Evolutionary conservation across 345 rosid genomes (phyloP).

Genomic region (Cardamine chenopodiifolia): DNA sequence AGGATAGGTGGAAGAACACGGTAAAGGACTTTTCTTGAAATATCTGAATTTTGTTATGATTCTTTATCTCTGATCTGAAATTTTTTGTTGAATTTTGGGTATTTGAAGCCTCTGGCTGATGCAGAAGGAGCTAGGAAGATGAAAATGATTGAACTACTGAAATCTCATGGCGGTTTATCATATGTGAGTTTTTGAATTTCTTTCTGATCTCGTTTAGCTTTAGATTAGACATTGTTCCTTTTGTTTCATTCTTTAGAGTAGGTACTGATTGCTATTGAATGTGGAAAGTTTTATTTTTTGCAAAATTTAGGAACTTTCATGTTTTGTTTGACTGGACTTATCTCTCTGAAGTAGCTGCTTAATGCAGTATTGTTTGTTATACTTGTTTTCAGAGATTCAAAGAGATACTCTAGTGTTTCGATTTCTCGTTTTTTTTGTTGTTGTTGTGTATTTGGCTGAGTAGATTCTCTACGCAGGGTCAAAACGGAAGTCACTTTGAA

Average conservation of each 20-base stretch:
- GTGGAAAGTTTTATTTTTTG: neutral
- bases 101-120: constrained; percentile 89
- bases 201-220: constrained; percentile 1
- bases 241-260: constrained; percentile 8
- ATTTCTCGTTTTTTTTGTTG: neutral
- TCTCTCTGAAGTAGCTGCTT: constrained; percentile 1
- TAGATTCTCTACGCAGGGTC: constrained; percentile 62
- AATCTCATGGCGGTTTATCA: constrained; percentile 85
- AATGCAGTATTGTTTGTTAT: constrained; percentile 13
- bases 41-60: neutral
- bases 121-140: constrained; percentile 95
- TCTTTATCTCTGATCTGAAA: constrained; percentile 6
- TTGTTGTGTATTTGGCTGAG: constrained; percentile 22
- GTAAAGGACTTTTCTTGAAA: constrained; percentile 38
- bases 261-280: constrained; percentile 14
- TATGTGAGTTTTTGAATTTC: constrained; percentile 61
- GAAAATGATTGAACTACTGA: constrained; percentile 72
- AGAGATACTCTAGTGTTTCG: neutral
- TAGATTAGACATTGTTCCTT: neutral
- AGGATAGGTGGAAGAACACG: constrained; percentile 99
- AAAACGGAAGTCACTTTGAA: constrained; percentile 97
- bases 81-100: neutral
- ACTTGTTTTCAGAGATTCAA: constrained; percentile 2
- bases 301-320: constrained; percentile 14
- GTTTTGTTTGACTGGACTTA: constrained; percentile 15